phyloP scores from a whole-genome alignment of 2,329 filamentous ascomycete species.

The Akanthomyces muscarius region DNA sequence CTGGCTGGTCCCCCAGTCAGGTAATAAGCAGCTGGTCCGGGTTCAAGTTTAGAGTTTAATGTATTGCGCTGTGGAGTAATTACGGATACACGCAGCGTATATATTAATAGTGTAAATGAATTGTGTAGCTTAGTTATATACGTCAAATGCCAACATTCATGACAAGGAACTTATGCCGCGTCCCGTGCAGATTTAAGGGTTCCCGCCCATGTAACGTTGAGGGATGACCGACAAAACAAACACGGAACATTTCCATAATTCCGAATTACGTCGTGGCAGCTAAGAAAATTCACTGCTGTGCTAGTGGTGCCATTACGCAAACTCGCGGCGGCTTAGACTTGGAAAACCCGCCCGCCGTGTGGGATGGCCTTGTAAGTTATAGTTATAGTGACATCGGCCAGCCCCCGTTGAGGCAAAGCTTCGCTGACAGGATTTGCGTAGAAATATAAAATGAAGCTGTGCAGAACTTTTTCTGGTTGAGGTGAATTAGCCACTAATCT shows the following conservation, averaged over 20 bases:
- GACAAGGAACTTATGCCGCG: not conserved
- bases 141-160: not conserved
- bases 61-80: too few species aligned
- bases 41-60: not conserved
- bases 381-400: not conserved
- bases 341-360: not conserved
- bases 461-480: not conserved
- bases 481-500: not conserved
- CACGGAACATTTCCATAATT: too few species aligned
- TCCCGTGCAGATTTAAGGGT: not conserved
- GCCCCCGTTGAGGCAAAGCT: not conserved
- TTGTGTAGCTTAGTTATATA: not conserved
- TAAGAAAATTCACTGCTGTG: not conserved
- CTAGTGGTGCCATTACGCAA: not conserved
- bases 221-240: not conserved
- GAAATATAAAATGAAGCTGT: not conserved
- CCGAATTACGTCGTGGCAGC: too few species aligned
- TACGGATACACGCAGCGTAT: not conserved
- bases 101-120: not conserved
- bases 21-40: not conserved
- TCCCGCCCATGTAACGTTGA: not conserved
- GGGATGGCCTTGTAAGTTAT: slow-evolving; percentile 3
- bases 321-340: not conserved
- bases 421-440: not conserved
- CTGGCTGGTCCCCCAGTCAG: slow-evolving; percentile 5